phyloP scores from a whole-genome alignment of 495 filamentous ascomycete species.

The Daldinia caldariorum region DNA sequence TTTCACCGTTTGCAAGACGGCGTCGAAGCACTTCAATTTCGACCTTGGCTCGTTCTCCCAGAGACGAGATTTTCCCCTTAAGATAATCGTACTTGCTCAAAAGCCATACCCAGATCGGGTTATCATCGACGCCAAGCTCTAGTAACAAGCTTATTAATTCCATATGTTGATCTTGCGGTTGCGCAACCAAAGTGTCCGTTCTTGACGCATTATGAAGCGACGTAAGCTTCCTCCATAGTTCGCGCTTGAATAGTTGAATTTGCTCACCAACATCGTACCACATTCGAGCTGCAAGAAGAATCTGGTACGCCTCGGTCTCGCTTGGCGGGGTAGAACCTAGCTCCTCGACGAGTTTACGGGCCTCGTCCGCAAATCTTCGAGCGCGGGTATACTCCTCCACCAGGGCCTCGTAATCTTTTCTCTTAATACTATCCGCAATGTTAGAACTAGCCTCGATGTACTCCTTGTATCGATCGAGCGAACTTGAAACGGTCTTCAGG shows the following conservation, averaged over 20 bases:
- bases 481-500: slow-evolving; percentile 75
- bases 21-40: slow-evolving; percentile 92
- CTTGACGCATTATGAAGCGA: slow-evolving; percentile 61
- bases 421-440: slow-evolving; percentile 85
- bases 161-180: slow-evolving; percentile 81
- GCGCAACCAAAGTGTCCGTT: slow-evolving; percentile 53
- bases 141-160: slow-evolving; percentile 86
- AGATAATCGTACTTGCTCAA: slow-evolving; percentile 87
- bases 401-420: slow-evolving; percentile 85
- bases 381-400: slow-evolving; percentile 88
- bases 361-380: slow-evolving; percentile 76
- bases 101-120: slow-evolving; percentile 96
- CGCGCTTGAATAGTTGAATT: slow-evolving; percentile 84
- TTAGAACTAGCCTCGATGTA: slow-evolving; percentile 80
- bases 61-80: slow-evolving; percentile 79
- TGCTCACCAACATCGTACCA: slow-evolving; percentile 90
- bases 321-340: slow-evolving; percentile 59
- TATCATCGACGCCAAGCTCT: slow-evolving; percentile 92
- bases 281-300: slow-evolving; percentile 91
- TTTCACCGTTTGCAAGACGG: slow-evolving; percentile 75
- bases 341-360: slow-evolving; percentile 68
- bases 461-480: slow-evolving; percentile 79
- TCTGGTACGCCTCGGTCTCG: slow-evolving; percentile 82
- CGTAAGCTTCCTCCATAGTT: slow-evolving; percentile 82
- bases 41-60: slow-evolving; percentile 82